Conservation (phyloP, 345 rosid genomes). For the Jatropha curcas region DNA sequence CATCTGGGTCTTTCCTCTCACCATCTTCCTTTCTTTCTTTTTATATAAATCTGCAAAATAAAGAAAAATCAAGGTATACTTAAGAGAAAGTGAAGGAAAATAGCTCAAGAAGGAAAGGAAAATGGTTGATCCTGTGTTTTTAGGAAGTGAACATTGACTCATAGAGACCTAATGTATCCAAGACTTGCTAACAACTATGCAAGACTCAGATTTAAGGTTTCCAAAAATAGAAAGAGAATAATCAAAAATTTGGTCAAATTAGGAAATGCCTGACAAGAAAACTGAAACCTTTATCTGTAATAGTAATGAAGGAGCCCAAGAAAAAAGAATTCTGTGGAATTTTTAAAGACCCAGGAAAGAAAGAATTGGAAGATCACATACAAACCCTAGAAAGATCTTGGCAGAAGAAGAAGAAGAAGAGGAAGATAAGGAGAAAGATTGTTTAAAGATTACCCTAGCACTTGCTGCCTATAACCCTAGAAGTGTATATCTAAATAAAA, state of each 20-base stretch:
- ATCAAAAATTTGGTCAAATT: slow-evolving; percentile 18
- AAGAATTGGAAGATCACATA: not conserved
- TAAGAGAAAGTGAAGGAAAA: not conserved
- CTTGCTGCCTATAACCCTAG: not conserved
- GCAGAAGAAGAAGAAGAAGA: not conserved
- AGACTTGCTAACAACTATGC: slow-evolving; percentile 8
- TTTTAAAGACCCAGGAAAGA: not conserved
- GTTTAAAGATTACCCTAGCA: not conserved
- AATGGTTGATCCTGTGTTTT: slow-evolving; percentile 12
- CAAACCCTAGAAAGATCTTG: slow-evolving; percentile 18
- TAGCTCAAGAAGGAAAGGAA: not conserved
- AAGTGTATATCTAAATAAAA: not conserved
- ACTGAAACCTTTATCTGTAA: not conserved
- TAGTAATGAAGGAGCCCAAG: not conserved
- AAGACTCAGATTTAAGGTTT: slow-evolving; percentile 16
- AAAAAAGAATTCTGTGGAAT: not conserved
- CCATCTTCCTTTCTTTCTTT: slow-evolving; percentile 39
- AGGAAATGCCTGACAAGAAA: slow-evolving; percentile 23
- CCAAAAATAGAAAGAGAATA: slow-evolving; percentile 30
- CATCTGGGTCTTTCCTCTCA: slow-evolving; percentile 87
- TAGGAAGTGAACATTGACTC: not conserved
- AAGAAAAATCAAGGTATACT: not conserved
- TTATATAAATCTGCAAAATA: not conserved
- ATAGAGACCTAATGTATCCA: slow-evolving; percentile 13
- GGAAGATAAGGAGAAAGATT: not conserved